Percentiles rank a stretch among this genome's conserved stretches.
Evolutionary conservation across 108 stramenopile genomes (phyloP).

Genomic region (Nannochloropsis salina): DNA sequence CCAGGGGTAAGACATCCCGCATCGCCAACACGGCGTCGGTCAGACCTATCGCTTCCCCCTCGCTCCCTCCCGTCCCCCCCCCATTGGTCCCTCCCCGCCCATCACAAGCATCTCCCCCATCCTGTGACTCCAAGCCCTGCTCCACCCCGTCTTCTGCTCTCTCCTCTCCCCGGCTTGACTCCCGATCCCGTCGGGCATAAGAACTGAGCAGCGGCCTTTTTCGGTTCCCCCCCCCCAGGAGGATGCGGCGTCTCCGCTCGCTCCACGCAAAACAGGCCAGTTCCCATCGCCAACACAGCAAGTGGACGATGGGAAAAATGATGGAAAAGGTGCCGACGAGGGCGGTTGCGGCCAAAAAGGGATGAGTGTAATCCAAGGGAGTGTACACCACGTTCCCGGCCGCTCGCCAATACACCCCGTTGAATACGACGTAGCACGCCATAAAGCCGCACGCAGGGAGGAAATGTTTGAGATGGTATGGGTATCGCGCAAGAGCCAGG

Average conservation of each 20-base stretch:
- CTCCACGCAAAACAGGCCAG: background rate
- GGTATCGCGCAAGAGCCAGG: background rate
- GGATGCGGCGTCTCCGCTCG: background rate
- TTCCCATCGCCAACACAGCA: background rate
- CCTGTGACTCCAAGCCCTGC: constrained; percentile 60
- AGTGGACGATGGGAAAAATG: background rate
- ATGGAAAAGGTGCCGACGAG: background rate
- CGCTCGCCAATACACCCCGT: background rate
- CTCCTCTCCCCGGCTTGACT: constrained; percentile 65
- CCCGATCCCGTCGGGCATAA: no score
- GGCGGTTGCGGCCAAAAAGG: background rate
- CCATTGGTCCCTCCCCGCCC: background rate
- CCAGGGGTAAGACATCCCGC: no score
- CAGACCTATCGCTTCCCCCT: background rate
- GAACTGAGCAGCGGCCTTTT: background rate
- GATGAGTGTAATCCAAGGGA: background rate
- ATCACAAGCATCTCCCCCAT: background rate
- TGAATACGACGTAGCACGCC: background rate
- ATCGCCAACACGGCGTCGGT: background rate
- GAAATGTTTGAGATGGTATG: constrained; percentile 18
- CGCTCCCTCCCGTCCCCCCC: background rate
- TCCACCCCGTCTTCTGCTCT: constrained; percentile 72
- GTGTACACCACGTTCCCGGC: background rate
- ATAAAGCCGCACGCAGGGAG: background rate
- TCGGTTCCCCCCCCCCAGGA: background rate